Evolutionary conservation across 2,329 filamentous ascomycete species (phyloP).

Genomic region (Neurospora crassa): DNA sequence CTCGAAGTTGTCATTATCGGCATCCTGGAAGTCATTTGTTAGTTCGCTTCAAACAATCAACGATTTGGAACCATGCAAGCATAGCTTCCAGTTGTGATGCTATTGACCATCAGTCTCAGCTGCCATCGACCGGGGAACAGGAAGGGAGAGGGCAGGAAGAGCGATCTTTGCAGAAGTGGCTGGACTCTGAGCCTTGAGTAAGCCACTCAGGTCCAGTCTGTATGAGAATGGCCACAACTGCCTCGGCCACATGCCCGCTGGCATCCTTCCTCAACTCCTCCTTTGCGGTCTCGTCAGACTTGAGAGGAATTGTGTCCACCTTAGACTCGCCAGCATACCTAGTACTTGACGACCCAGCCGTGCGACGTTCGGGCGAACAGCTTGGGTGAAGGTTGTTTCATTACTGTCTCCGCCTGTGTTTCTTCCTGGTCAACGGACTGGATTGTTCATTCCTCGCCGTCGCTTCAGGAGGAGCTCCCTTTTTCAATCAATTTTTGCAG

Average conservation of each 20-base stretch:
- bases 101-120: not conserved
- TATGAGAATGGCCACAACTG: not conserved
- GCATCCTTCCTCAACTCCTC: slow-evolving; percentile 46
- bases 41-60: not conserved
- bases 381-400: too few relatives aligned
- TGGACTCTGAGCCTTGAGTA: too few relatives aligned
- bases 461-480: slow-evolving; percentile 15
- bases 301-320: slow-evolving; percentile 26
- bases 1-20: slow-evolving; percentile 83
- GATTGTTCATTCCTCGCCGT: slow-evolving; percentile 17
- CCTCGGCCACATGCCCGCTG: slow-evolving; percentile 24
- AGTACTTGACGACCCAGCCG: too few relatives aligned
- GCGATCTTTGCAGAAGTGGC: too few relatives aligned
- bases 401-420: slow-evolving; percentile 11
- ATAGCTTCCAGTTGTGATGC: not conserved
- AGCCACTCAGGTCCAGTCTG: too few relatives aligned
- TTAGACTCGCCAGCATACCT: slow-evolving; percentile 49
- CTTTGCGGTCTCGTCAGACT: slow-evolving; percentile 8
- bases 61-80: not conserved
- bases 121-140: too few relatives aligned
- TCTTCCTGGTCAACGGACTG: slow-evolving; percentile 13
- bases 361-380: too few relatives aligned
- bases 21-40: slow-evolving; percentile 31
- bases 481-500: slow-evolving; percentile 10
- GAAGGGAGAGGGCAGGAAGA: too few relatives aligned